phyloP scores from a whole-genome alignment of 768 basidiomycete species.

The Auricularia auricula-judae region DNA sequence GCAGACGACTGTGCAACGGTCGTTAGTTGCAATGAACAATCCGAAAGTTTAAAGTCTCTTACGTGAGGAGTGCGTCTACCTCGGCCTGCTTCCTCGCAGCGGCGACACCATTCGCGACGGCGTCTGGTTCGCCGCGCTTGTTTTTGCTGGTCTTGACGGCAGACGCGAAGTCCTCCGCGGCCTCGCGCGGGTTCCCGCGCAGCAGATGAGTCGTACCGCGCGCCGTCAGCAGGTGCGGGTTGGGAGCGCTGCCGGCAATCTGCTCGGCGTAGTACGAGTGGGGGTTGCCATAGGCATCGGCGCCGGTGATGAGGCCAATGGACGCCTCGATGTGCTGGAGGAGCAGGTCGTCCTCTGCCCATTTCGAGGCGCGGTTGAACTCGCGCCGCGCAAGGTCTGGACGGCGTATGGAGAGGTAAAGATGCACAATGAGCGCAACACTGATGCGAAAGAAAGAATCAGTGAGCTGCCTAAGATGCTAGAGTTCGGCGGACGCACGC shows the following conservation, averaged over 20 bases:
- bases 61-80: slow-evolving; percentile 62
- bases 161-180: slow-evolving; percentile 75
- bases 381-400: slow-evolving; percentile 80
- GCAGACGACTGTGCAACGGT: slow-evolving; percentile 27
- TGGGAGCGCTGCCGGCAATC: slow-evolving; percentile 33
- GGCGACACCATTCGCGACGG: slow-evolving; percentile 53
- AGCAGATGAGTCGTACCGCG: slow-evolving; percentile 72
- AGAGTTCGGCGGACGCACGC: slow-evolving; percentile 41
- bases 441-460: slow-evolving; percentile 26
- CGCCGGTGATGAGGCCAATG: slow-evolving; percentile 64
- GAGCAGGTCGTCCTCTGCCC: slow-evolving; percentile 83
- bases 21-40: slow-evolving; percentile 5
- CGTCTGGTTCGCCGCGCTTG: slow-evolving; percentile 52
- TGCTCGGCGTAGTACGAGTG: slow-evolving; percentile 73
- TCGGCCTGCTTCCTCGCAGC: slow-evolving; percentile 45
- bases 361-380: slow-evolving; percentile 70
- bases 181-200: slow-evolving; percentile 59
- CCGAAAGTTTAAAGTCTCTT: slow-evolving; percentile 18
- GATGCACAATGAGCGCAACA: slow-evolving; percentile 70
- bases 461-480: slow-evolving; percentile 9
- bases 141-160: slow-evolving; percentile 33
- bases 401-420: slow-evolving; percentile 85
- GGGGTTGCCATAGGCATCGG: slow-evolving; percentile 48
- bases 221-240: slow-evolving; percentile 66
- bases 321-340: slow-evolving; percentile 83